Evolutionary conservation across 2,329 filamentous ascomycete genomes (phyloP), one percentile per base, ranked within the genome.

Genomic region (Colletotrichum sp.): DNA sequence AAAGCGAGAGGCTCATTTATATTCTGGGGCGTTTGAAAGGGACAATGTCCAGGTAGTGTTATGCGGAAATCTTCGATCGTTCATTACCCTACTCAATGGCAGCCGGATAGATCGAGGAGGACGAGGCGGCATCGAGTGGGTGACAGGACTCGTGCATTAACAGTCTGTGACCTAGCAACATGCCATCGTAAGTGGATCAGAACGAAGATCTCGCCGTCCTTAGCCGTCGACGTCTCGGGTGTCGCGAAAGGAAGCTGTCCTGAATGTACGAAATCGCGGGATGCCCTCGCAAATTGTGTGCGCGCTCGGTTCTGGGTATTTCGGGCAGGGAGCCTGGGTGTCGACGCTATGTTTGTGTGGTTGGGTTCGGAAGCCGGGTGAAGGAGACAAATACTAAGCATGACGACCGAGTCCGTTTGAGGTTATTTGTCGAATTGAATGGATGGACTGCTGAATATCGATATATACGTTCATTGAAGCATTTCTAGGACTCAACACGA

Each of bases 371-470:
- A 48, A 48, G 43, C 18, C 10, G 3, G 43, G n/a, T 21, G 43
- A 13, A 52, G 3, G 43, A 52, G n/a, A 52, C n/a, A 13, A 52
- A 52, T 21, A 52, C 1, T 7, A 24, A 52, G n/a, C n/a, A 21
- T 21, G 6, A 2, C 43, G 43, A 52, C 43, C 12, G 43, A 52
- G n/a, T 13, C n/a, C 43, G 43, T 52, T 52, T 13, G 43, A 52
- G 43, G 10, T 21, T 52, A 21, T 52, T 52, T 52, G n/a, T n/a
- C 9, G 9, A 48, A n/a, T 48, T n/a, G 18, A 38, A 18, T 38
- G 38, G 9, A 0, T 6, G 18, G 5, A 0, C 38, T 48, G 38
- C 0, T n/a, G 38, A 48, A 9, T 48, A 3, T 48, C 18, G 38
- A 48, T 48, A 48, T 7, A 48, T 52, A 21, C n/a, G n/a, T 52